Base-by-base conservation (phyloP, 1,139 yeast species). In the Taphrina betulina region DNA sequence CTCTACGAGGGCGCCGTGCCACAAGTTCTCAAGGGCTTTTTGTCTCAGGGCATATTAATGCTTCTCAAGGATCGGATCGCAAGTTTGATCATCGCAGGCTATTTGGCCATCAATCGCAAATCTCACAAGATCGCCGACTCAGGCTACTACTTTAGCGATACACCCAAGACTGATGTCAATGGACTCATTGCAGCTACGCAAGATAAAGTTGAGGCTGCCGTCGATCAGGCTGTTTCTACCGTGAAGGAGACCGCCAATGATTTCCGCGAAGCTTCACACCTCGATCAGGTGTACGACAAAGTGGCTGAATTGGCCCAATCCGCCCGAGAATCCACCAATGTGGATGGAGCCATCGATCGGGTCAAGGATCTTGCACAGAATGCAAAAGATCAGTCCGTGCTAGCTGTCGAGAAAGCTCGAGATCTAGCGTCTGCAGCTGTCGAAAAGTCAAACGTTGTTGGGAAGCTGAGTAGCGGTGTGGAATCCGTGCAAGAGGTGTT, bases 101-200 rank as follows among this genome's bases (percentile, higher is more conserved):
- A 50, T 40, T 46, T 50, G 4, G 54, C 46, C 22, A n/a, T 50
- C 12, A 24, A 45, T 10, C 33, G 40, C 3, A 7, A 7, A 7
- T 7, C 10, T 12, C 10, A 26, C 10, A 26, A 12, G 12, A 26
- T 26, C 31, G 12, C 10, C 12, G 31, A 12, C 12, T 7, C 10
- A 7, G 26, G 42, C 14, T 38, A 38, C 17, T 42, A 50, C 41
- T 50, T 22, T 23, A 33, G 46, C 16, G 54, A 50, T 20, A n/a
- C 46, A 12, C 54, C 54, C n/a, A 50, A 50, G 46, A 41, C 44
- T 3, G 54, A 50, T n/a, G 54, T 50, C 54, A 50, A 50, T 17
- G 54, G 54, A 5, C 41, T 50, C 24, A 50, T 50, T 17, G 33
- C 44, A 5, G 54, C 54, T 10, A 50, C 54, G 3, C 38, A 40